Evolutionary conservation across 139 green algal genomes (phyloP).

Genomic region (Nannochloris sp.): DNA sequence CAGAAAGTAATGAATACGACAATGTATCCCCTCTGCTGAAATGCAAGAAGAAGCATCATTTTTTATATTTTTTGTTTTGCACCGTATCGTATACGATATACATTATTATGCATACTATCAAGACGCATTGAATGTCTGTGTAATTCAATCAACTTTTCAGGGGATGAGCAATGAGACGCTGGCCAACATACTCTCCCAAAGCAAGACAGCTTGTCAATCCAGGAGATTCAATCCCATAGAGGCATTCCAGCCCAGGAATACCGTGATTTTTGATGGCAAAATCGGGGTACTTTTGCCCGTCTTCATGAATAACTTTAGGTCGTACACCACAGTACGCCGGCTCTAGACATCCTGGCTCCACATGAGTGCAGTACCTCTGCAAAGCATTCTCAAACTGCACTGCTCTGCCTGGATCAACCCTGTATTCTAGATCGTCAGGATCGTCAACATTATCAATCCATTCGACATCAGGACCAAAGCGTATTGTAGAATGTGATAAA

Average conservation of each 20-base stretch:
- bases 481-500: conserved; percentile 43
- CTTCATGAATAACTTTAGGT: conserved; percentile 42
- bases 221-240: conserved; percentile 83
- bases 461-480: conserved; percentile 90
- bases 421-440: conserved; percentile 43
- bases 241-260: conserved; percentile 50
- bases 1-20: too few species aligned
- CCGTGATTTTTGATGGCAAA: conserved; percentile 57
- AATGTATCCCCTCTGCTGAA: too few species aligned
- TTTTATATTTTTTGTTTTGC: too few species aligned
- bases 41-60: too few species aligned
- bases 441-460: conserved; percentile 9
- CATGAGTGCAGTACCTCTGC: conserved; percentile 58
- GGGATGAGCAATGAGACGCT: neutral
- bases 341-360: conserved; percentile 53
- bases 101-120: too few species aligned
- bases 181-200: conserved; percentile 52
- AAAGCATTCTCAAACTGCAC: conserved; percentile 52
- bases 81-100: too few species aligned
- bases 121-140: too few species aligned
- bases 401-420: conserved; percentile 38
- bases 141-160: too few species aligned
- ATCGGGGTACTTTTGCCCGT: conserved; percentile 45
- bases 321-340: conserved; percentile 56
- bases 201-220: conserved; percentile 67